These are phyloP conservation scores for Backusella circina DNA, from an alignment of 192 early-diverging fungal species.

Conservation along the genomic window DNA sequence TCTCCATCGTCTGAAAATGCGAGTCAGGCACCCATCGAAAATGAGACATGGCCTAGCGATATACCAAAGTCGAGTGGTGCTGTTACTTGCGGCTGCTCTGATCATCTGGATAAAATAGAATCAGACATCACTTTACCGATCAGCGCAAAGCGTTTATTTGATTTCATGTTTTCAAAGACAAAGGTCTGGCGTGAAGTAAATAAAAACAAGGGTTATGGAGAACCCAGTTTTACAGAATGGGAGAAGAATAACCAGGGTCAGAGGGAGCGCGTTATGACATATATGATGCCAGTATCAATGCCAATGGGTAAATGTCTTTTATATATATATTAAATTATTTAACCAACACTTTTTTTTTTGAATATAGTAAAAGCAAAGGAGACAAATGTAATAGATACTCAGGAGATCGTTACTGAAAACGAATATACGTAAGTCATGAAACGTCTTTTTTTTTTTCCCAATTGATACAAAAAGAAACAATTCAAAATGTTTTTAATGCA, in stretches of 20 bases:
- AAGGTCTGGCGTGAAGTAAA: not conserved
- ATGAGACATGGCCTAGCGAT: constrained; percentile 27
- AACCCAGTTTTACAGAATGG: constrained; percentile 1
- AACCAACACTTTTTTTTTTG: too few relatives aligned
- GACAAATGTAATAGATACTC: constrained; percentile 56
- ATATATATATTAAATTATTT: not conserved
- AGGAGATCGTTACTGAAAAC: constrained; percentile 49
- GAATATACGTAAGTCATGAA: constrained; percentile 57
- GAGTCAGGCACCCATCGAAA: not conserved
- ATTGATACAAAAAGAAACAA: not conserved
- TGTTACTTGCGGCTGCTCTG: constrained; percentile 56
- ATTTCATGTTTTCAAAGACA: constrained; percentile 43
- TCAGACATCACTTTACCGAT: constrained; percentile 43
- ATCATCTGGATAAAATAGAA: constrained; percentile 65
- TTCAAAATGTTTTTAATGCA: not conserved
- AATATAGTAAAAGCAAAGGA: constrained; percentile 65
- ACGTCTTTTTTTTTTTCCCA: too few relatives aligned
- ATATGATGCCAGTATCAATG: constrained; percentile 67
- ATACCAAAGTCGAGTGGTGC: constrained; percentile 43
- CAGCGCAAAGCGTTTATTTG: constrained; percentile 57
- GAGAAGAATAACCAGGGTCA: not conserved
- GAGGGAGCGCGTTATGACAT: constrained; percentile 47
- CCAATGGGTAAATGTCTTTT: constrained; percentile 51
- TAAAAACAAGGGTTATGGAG: not conserved
- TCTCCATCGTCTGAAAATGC: not conserved